These are phyloP conservation scores for Prasinococcaceae sp. DNA, from an alignment of 139 green algal genomes.

Conservation along the genomic window DNA sequence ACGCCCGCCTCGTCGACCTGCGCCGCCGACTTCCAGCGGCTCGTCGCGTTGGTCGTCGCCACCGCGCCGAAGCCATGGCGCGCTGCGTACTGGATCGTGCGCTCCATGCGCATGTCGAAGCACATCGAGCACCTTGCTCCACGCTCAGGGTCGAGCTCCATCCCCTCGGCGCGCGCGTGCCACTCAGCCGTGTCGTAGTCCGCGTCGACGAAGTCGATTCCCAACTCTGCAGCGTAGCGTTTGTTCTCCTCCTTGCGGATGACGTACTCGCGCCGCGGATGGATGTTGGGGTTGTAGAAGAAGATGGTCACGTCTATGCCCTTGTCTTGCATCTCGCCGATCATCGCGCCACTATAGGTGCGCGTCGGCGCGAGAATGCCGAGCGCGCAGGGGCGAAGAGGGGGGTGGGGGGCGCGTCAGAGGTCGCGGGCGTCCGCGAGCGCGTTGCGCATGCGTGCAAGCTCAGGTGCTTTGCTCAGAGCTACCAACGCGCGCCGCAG, in stretches of 20 bases:
- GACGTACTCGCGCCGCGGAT: constrained; percentile 9
- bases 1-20: background rate
- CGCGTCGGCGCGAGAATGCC: background rate
- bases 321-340: constrained; percentile 1
- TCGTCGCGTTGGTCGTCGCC: constrained; percentile 5
- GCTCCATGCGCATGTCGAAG: constrained; percentile 14
- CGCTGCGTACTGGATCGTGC: background rate
- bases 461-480: background rate
- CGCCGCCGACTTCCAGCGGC: background rate
- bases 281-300: constrained; percentile 17
- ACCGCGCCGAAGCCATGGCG: constrained; percentile 1
- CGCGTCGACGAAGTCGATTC: constrained; percentile 4
- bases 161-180: background rate
- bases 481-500: too few species aligned
- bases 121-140: constrained; percentile 11
- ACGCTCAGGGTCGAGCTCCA: constrained; percentile 3
- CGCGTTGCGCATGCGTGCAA: background rate
- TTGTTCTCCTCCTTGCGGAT: constrained; percentile 9
- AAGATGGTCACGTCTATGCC: constrained; percentile 8
- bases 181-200: constrained; percentile 12
- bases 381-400: background rate
- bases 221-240: constrained; percentile 3
- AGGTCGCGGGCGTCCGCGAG: background rate
- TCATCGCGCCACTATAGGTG: constrained; percentile 4
- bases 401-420: background rate